phyloP scores from a whole-genome alignment of 208 protist genomes.

The Trypanosoma brucei region DNA sequence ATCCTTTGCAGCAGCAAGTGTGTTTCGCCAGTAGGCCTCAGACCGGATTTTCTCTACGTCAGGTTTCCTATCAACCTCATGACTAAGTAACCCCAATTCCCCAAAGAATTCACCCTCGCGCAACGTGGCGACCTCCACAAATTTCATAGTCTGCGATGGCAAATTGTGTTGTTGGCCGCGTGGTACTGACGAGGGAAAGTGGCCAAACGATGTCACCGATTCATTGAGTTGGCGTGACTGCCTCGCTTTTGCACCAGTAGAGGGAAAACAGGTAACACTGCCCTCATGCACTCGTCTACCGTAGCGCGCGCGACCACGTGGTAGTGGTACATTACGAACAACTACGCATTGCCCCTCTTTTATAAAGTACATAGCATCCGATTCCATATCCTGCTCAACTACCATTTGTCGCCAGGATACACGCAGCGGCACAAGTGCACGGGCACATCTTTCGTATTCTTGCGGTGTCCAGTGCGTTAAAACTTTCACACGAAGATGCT shows the following conservation, averaged over 20 bases:
- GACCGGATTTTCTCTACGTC: conserved; percentile 52
- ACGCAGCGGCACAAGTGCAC: conserved; percentile 46
- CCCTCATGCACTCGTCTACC: neutral
- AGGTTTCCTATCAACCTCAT: conserved; percentile 55
- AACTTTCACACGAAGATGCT: conserved; percentile 26
- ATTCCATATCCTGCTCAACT: conserved; percentile 43
- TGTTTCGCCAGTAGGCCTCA: conserved; percentile 46
- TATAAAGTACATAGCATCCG: conserved; percentile 68
- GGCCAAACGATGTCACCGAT: neutral
- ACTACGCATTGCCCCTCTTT: conserved; percentile 46
- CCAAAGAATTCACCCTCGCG: conserved; percentile 64
- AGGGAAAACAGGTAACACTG: too few species aligned
- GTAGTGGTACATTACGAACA: conserved; percentile 32
- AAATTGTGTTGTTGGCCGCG: neutral
- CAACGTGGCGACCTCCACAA: conserved; percentile 62
- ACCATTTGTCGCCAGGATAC: conserved; percentile 37
- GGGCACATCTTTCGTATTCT: conserved; percentile 24
- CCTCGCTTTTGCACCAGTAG: too few species aligned
- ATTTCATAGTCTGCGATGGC: neutral
- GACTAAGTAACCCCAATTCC: conserved; percentile 56
- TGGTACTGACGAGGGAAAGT: neutral
- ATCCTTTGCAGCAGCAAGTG: conserved; percentile 24
- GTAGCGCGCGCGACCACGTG: neutral
- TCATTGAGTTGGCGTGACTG: neutral
- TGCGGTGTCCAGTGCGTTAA: conserved; percentile 25